Evolutionary conservation across 352 stramenopile genomes (phyloP), one percentile per base, ranked within the genome.

Genomic region (Hyaloperonospora arabidopsidis): DNA sequence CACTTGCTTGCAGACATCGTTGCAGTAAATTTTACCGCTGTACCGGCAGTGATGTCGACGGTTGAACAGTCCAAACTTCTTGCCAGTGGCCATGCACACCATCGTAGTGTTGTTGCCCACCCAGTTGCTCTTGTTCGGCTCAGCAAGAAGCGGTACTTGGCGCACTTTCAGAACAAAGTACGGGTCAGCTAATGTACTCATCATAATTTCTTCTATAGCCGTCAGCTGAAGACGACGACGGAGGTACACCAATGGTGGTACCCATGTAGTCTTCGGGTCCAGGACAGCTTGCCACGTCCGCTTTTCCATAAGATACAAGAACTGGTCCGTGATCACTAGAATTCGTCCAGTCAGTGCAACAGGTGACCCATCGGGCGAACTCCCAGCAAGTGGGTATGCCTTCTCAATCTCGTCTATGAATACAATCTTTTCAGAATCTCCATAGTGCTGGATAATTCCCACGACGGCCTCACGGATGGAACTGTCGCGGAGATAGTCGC

Each of bases 1-100:
- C 15, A 93, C 52, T 32, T 88, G 74, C 43, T 83, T 88, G 60
- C 75, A 89, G 22, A 90, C 71, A 32, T 95, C 84, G 44, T 79
- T 84, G 59, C 79, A 85, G 62, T 93, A 95, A 22, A 95, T 86
- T 51, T 87, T 90, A 13, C 86, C 86, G 25, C 77, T 88, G 57
- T 89, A 87, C 0, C 86, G 77, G 39, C 86, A 96, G 51, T 96
- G 86, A 54, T 96, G 86, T 12, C 86, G 79, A 2, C 85, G 79
- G 48, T 87, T 88, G 29, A 95, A 95, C 13, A 96, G 56, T 2
- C 78, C 78, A 63, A 96, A 96, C 52, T 94, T 93, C 52, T 84
- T 87, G 19, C 84, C 79, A 21, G 85, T 95, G 10, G 70, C 69
- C 74, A 92, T 91, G 54, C 86, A 96, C 25, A 86, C 68, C 63